Conservation (phyloP, 2,329 filamentous ascomycete species). For the Mycosphaerella arachidis region DNA sequence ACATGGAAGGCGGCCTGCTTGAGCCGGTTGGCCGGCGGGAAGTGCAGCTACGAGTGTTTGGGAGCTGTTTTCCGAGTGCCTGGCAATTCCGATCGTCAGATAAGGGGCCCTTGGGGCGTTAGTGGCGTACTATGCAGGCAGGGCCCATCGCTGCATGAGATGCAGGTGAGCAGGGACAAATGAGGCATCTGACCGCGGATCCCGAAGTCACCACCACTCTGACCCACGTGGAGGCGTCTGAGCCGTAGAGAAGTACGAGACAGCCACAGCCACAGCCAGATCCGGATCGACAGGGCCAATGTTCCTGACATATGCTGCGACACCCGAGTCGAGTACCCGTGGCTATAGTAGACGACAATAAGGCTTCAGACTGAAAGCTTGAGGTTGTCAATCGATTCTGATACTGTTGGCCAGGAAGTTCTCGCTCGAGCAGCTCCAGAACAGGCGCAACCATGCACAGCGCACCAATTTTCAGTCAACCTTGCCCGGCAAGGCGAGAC, state of each 20-base stretch:
- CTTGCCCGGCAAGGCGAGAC: not conserved
- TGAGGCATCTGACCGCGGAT: slow-evolving; percentile 10
- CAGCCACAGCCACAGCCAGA: slow-evolving; percentile 13
- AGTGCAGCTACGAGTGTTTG: slow-evolving; percentile 5
- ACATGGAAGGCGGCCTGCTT: slow-evolving; percentile 9
- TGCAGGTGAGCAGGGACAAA: slow-evolving; percentile 3
- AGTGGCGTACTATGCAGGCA: slow-evolving; percentile 11
- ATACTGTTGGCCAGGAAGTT: not conserved
- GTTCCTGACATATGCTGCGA: slow-evolving; percentile 10
- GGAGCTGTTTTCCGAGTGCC: slow-evolving; percentile 8
- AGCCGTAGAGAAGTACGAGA: slow-evolving; percentile 1
- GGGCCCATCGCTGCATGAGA: slow-evolving; percentile 10
- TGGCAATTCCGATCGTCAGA: slow-evolving; percentile 12
- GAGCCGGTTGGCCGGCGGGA: slow-evolving; percentile 2
- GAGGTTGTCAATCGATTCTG: not conserved
- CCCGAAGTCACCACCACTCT: slow-evolving; percentile 10
- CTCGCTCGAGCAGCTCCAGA: not conserved
- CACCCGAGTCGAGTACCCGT: slow-evolving; percentile 12
- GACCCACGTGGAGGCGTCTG: slow-evolving; percentile 18
- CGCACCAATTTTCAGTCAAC: not conserved
- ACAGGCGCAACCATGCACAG: slow-evolving; percentile 6
- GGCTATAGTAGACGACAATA: slow-evolving; percentile 9
- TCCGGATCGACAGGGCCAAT: slow-evolving; percentile 17
- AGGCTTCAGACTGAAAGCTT: not conserved
- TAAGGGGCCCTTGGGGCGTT: slow-evolving; percentile 3